Base-by-base conservation (phyloP, 2,329 filamentous ascomycete species). In the Paracorniculantispora psalliotae region DNA sequence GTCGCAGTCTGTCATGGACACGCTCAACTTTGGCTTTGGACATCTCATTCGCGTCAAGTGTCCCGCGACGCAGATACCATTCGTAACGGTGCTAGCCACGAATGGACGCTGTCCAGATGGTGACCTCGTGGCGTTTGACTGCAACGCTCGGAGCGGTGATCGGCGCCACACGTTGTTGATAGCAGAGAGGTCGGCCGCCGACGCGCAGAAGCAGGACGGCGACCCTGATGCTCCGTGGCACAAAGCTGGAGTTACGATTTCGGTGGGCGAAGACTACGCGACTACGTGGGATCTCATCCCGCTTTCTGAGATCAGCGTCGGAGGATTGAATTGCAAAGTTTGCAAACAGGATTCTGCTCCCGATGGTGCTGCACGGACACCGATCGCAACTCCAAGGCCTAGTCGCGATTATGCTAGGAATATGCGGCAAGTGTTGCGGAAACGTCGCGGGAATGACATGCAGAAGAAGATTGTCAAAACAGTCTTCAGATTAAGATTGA, bases 1-100 rank as follows among this genome's bases (percentile, higher is more conserved):
- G 2, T 43, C 51, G 19, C 51, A 23, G 39, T 54, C 17, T 37
- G 51, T 54, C 51, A 54, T 54, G 51, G 51, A 54, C 25, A n/a
- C 26, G 25, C 51, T 54, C 37, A 54, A 44, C 39, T 54, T 54
- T 54, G 51, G 51, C 21, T 21, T 43, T 44, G 51, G 23, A 12
- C 30, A 44, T 33, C 37, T 54, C 1, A 12, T 54, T 39, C 35
- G 39, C 17, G 37, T 54, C 12, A 23, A 25, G 5, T 33, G 25
- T 13, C 28, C 37, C 5, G 8, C 19, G 10, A 25, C 37, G 13
- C 39, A 15, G 12, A 23, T 33, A 9, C 37, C 37, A 25, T 54
- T 54, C n/a, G 2, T 54, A 23, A 54, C 51, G 2, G 51, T 54
- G 23, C 37, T 54, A 10, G 51, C 23, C 25, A 44, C 51, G 8